These are phyloP conservation scores for Meyerozyma sp. DNA, from an alignment of 1,139 yeast species.

Conservation along the genomic window DNA sequence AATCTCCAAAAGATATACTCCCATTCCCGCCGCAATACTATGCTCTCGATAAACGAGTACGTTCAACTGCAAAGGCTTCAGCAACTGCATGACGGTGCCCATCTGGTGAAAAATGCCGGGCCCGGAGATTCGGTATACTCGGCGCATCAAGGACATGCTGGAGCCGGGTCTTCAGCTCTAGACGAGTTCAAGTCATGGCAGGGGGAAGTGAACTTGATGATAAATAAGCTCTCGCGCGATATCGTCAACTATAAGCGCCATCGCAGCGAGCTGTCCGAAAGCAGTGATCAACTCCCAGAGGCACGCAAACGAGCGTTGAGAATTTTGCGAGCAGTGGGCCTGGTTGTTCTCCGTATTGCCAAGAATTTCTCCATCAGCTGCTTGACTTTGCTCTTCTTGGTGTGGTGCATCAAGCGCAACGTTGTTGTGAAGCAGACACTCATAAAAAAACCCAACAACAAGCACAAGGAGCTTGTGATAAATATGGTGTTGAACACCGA, in stretches of 20 bases:
- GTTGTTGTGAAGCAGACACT: constrained; percentile 36
- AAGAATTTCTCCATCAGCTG: constrained; percentile 36
- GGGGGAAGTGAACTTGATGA: constrained; percentile 37
- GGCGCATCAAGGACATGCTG: constrained; percentile 10
- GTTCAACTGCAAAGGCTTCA: constrained; percentile 31
- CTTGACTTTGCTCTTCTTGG: constrained; percentile 34
- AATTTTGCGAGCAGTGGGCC: constrained; percentile 25
- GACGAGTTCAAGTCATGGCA: constrained; percentile 45
- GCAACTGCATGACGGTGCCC: constrained; percentile 7
- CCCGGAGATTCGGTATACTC: constrained; percentile 22
- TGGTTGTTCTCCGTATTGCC: constrained; percentile 20
- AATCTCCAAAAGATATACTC: constrained; percentile 42
- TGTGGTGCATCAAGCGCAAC: constrained; percentile 41
- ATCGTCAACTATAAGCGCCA: constrained; percentile 16
- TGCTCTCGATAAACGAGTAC: constrained; percentile 34
- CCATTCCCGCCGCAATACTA: constrained; percentile 38
- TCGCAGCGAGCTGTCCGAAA: neutral
- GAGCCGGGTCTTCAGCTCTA: constrained; percentile 8
- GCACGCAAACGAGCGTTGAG: constrained; percentile 18
- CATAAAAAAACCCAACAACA: constrained; percentile 27
- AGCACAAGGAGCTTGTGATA: constrained; percentile 36
- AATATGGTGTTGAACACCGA: constrained; percentile 41
- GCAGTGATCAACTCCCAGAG: constrained; percentile 11
- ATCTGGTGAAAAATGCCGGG: neutral
- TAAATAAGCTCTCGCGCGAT: constrained; percentile 36